Evolutionary conservation across 176 grass and related monocot species (phyloP), one percentile per base, ranked within the genome.

Genomic region (Olyra latifolia): DNA sequence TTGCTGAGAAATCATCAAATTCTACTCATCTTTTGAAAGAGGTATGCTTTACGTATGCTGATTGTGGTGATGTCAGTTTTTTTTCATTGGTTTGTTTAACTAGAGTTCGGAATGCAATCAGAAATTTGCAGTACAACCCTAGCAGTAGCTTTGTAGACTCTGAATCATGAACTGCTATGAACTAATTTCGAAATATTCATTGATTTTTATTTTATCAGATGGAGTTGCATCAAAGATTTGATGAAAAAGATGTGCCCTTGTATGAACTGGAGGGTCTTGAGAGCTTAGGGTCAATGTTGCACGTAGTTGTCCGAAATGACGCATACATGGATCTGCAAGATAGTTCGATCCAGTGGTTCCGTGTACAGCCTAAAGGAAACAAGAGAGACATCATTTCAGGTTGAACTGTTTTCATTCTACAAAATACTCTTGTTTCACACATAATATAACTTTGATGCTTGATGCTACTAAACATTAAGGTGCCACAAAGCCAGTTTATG

Each of bases 361-460:
- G 90, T 25, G 49, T 93, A 40, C 88, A 78, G 14, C 75, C 87
- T 60, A 53, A 83, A 77, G 90, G 80, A 77, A 80, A 49, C 88
- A 97, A 79, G 40, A 88, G 83, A 61, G 90, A 91, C 79, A 80
- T 92, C 13, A 93, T 97, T 88, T 88, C 90, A 75, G 93, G 93
- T 97, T 74, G 63, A 80, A 25, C 14, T 38, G 73, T 80, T 63
- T 70, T 62, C 70, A 56, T 90, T 13, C 14, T 74, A 59, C 69
- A 62, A 27, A 55, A 19, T 35, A 16, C 25, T 82, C 45, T 58
- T 61, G 64, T 59, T 59, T 53, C 17, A 25, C 30, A 45, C 6
- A 49, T 62, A 29, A 72, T 16, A 49, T 38, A 20, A 11, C 52
- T 76, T 64, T 50, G 5, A 86, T 4, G 11, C 4, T 63, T 82